These are phyloP conservation scores for Acarospora socialis DNA, from an alignment of 2,329 filamentous ascomycete genomes.

Conservation along the genomic window DNA sequence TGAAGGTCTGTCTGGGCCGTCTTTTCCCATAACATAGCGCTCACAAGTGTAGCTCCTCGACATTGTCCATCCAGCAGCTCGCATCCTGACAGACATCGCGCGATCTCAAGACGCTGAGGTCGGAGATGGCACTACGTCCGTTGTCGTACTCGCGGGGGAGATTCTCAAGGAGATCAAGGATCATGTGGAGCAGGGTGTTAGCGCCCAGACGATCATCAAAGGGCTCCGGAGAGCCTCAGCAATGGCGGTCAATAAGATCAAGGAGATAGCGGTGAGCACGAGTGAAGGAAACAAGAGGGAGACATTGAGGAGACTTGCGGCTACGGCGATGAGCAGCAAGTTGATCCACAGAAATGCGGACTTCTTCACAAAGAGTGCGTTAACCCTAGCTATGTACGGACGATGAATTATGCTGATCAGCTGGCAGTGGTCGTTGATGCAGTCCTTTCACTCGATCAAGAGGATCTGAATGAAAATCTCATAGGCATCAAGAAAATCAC, in stretches of 20 bases:
- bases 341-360: constrained; percentile 92
- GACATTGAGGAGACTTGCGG: constrained; percentile 77
- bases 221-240: constrained; percentile 72
- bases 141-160: constrained; percentile 93
- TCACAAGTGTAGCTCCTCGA: constrained; percentile 59
- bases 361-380: constrained; percentile 92
- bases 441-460: constrained; percentile 86
- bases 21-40: constrained; percentile 11
- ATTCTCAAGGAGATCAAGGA: constrained; percentile 95
- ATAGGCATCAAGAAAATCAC: constrained; percentile 98
- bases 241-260: constrained; percentile 97
- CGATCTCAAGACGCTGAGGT: constrained; percentile 98
- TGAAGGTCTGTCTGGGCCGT: constrained; percentile 57
- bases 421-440: constrained; percentile 85
- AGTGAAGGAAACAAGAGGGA: constrained; percentile 72
- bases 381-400: constrained; percentile 5
- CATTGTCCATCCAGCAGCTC: constrained; percentile 92
- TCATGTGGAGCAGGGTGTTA: constrained; percentile 90
- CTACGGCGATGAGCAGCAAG: constrained; percentile 98
- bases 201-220: constrained; percentile 96
- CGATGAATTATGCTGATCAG: constrained; percentile 5
- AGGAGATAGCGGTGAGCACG: constrained; percentile 86
- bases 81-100: constrained; percentile 95
- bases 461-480: constrained; percentile 92
- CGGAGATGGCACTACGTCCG: constrained; percentile 92